These are phyloP conservation scores for Thelephora aurantiotincta DNA, from an alignment of 768 basidiomycete genomes.

Conservation along the genomic window DNA sequence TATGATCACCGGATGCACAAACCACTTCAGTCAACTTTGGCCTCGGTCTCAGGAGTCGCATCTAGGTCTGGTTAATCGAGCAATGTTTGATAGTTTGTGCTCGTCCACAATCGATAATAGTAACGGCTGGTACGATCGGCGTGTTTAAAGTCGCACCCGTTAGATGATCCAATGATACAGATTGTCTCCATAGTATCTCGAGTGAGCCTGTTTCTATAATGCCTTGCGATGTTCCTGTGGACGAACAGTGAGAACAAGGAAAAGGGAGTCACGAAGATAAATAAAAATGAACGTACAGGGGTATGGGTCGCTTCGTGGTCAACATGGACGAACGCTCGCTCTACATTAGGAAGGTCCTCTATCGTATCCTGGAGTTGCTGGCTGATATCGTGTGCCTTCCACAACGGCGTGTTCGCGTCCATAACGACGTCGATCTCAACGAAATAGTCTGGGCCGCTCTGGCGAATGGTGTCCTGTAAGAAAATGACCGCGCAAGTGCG, in stretches of 20 bases:
- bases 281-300: conserved; percentile 30
- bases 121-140: too few species aligned
- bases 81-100: too few species aligned
- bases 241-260: not conserved
- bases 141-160: too few species aligned
- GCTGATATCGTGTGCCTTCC: conserved; percentile 78
- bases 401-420: conserved; percentile 75
- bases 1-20: conserved; percentile 25
- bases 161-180: too few species aligned
- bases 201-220: conserved; percentile 7
- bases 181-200: not conserved
- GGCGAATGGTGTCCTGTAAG: not conserved
- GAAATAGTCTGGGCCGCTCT: conserved; percentile 49
- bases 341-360: conserved; percentile 80
- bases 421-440: conserved; percentile 95
- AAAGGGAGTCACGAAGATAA: conserved; percentile 1
- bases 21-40: conserved; percentile 6
- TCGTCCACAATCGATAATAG: too few species aligned
- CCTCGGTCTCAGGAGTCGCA: too few species aligned
- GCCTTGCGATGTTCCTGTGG: conserved; percentile 31
- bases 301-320: conserved; percentile 86
- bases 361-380: conserved; percentile 85
- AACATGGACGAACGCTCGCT: conserved; percentile 88
- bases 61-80: too few species aligned
- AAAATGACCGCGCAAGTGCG: conserved; percentile 57